phyloP scores from a whole-genome alignment of 2,329 filamentous ascomycete species.

The Alternaria dauci region DNA sequence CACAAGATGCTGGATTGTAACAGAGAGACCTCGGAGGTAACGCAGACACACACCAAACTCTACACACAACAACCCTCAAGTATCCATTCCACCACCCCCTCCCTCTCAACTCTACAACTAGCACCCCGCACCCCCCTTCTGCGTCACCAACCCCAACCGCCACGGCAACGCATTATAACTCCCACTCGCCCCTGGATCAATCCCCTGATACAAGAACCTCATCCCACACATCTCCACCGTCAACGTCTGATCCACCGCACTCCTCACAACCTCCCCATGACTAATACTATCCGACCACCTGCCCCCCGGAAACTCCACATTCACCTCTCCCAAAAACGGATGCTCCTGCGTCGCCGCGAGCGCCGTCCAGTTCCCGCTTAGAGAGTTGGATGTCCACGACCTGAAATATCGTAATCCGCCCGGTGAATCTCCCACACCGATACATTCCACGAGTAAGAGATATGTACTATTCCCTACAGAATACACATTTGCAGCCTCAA shows the following conservation, averaged over 20 bases:
- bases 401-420: constrained; percentile 51
- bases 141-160: constrained; percentile 48
- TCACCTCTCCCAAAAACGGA: constrained; percentile 51
- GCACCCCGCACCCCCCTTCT: constrained; percentile 12
- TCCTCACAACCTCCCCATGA: constrained; percentile 48
- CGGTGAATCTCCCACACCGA: constrained; percentile 36
- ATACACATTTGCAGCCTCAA: constrained; percentile 53
- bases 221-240: constrained; percentile 46
- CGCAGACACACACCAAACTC: not conserved
- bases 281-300: constrained; percentile 53
- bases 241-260: constrained; percentile 50
- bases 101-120: not conserved
- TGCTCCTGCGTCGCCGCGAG: constrained; percentile 49
- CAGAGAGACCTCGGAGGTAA: not conserved
- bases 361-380: constrained; percentile 47
- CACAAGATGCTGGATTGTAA: too few relatives aligned
- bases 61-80: not conserved
- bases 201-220: constrained; percentile 53
- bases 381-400: constrained; percentile 48
- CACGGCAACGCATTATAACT: constrained; percentile 52
- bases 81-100: not conserved
- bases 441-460: constrained; percentile 53
- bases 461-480: constrained; percentile 42
- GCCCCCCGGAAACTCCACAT: constrained; percentile 47
- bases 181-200: constrained; percentile 41